A percentile compares a stretch with the other conserved stretches of the same genome.
phyloP scores from a whole-genome alignment of 225 moss, liverwort and hornwort genomes.

The Takakia lepidozioides region DNA sequence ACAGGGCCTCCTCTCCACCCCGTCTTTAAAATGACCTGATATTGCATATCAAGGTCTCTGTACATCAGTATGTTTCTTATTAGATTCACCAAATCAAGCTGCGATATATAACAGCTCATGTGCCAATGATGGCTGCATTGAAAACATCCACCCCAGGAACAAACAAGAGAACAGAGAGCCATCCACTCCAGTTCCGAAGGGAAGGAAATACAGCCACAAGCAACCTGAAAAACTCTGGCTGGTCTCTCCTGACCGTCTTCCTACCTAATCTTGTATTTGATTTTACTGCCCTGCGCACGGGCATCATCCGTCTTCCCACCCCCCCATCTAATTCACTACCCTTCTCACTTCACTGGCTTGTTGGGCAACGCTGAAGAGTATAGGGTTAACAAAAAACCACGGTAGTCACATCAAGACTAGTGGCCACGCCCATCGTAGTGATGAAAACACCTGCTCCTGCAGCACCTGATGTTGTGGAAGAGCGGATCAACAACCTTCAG shows the following conservation, averaged over 20 bases:
- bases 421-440: conserved; percentile 49
- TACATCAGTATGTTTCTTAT: no score
- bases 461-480: conserved; percentile 12
- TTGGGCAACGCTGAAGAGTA: conserved; percentile 19
- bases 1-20: no score
- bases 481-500: no score
- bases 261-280: conserved; percentile 28
- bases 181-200: conserved; percentile 52
- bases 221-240: conserved; percentile 36
- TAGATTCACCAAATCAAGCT: no score
- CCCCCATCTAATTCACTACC: conserved; percentile 39
- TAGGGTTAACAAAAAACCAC: conserved; percentile 48
- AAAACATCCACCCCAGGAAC: conserved; percentile 21
- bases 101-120: no score
- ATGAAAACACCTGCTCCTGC: conserved; percentile 46
- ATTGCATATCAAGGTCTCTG: no score
- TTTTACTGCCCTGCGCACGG: conserved; percentile 18
- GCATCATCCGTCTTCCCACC: conserved; percentile 54
- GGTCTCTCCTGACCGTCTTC: conserved; percentile 29
- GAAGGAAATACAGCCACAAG: conserved; percentile 54
- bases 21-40: no score
- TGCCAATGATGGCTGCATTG: conserved; percentile 8
- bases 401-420: conserved; percentile 29
- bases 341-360: conserved; percentile 14
- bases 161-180: conserved; percentile 43